Base-by-base conservation (phyloP, 2,329 filamentous ascomycete species). In the Didymella pinodella region DNA sequence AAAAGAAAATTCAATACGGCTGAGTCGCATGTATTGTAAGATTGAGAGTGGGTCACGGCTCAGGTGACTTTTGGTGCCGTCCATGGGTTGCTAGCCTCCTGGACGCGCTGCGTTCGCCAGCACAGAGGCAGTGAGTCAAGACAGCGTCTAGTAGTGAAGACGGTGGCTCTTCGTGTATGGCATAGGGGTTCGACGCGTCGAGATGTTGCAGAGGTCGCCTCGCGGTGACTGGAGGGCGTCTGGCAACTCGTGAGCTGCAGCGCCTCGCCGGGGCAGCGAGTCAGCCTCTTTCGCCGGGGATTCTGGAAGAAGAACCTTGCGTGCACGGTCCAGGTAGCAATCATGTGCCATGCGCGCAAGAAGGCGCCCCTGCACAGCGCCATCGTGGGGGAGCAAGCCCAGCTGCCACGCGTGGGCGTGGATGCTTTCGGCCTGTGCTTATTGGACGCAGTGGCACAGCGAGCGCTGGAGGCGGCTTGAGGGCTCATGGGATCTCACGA, bases 241-340 rank as follows among this genome's bases (percentile, higher is more conserved):
- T 26, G 38, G 20, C 28, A 58, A 61, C 34, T 32, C 22, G 55
- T 52, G 54, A 28, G 16, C 31, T 29, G 38, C 57, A 52, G 61
- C 36, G 48, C 31, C 40, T 47, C 46, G 51, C 28, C 29, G 22
- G 60, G 44, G 58, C 57, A 52, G 59, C 69, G 71, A 74, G 73
- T 75, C 71, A 74, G 70, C 58, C 55, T 57, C 54, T 62, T 66
- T 65, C 57, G 59, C 63, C 63, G 67, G 65, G 64, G 66, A 63
- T 75, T 75, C 74, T 75, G 71, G 74, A 76, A 75, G 58, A 61
- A 55, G 52, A 63, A 62, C 51, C 61, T 65, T 66, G 65, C 20
- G 48, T 55, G 68, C 70, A 72, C 67, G 60, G 64, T 55, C 63
- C 54, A 49, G 48, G 49, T 50, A 48, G 57, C 54, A 52, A 71